phyloP scores from a whole-genome alignment of 768 basidiomycete species.

The Boletus patriciae region DNA sequence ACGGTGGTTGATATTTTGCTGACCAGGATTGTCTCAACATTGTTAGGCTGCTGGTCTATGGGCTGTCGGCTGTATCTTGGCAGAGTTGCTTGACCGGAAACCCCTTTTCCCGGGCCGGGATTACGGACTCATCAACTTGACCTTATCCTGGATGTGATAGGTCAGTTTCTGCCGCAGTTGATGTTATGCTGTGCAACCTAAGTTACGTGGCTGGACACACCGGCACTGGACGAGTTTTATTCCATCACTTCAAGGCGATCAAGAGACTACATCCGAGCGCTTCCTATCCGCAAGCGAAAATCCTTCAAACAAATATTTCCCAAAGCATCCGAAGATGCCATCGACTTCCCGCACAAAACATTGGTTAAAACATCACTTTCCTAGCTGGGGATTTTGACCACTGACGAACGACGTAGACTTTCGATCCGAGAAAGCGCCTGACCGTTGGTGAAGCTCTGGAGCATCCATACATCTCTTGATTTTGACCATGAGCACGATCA shows the following conservation, averaged over 20 bases:
- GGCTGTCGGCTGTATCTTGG: conserved; percentile 75
- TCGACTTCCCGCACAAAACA: conserved; percentile 72
- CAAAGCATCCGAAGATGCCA: conserved; percentile 67
- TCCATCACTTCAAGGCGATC: conserved; percentile 83
- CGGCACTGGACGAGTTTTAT: conserved; percentile 88
- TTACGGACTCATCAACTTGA: conserved; percentile 87
- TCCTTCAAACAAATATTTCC: conserved; percentile 76
- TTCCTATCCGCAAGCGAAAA: conserved; percentile 78
- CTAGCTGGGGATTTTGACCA: conserved; percentile 29
- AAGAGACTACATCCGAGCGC: conserved; percentile 82
- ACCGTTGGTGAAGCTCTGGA: conserved; percentile 79
- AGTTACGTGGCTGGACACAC: conserved; percentile 46
- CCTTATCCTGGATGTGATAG: conserved; percentile 86
- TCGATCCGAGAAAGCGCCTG: conserved; percentile 84
- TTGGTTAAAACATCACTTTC: conserved; percentile 42
- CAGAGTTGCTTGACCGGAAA: conserved; percentile 77
- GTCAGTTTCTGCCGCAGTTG: conserved; percentile 27
- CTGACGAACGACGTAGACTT: conserved; percentile 50
- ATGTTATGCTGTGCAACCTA: conserved; percentile 20
- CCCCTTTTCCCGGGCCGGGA: conserved; percentile 87
- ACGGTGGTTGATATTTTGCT: conserved; percentile 4
- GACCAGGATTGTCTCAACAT: conserved; percentile 1
- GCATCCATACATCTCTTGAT: conserved; percentile 83
- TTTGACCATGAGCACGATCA: conserved; percentile 65
- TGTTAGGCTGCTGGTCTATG: conserved; percentile 67